These are phyloP conservation scores for Yamadazyma phyllophila DNA, from an alignment of 805 yeast species.

Conservation along the genomic window DNA sequence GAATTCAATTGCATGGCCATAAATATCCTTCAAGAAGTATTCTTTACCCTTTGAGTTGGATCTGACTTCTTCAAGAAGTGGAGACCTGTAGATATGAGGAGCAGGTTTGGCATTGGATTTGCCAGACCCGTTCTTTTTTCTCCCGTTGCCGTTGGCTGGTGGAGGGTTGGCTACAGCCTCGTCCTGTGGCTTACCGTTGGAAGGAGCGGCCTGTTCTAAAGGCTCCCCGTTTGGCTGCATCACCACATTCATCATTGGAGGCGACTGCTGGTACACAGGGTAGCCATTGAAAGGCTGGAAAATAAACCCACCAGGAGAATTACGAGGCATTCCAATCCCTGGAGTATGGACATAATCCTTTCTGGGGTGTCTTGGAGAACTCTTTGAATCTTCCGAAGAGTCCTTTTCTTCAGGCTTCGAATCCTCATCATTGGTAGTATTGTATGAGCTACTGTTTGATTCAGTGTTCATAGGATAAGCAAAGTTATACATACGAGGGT, in stretches of 20 bases:
- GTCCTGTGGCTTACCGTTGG: too few species aligned
- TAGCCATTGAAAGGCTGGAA: constrained; percentile 53
- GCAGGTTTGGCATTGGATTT: constrained; percentile 19
- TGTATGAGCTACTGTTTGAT: not conserved
- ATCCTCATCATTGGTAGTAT: constrained; percentile 7
- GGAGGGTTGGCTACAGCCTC: not conserved
- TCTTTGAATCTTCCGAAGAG: not conserved
- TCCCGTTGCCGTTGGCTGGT: constrained; percentile 11
- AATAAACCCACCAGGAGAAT: constrained; percentile 36
- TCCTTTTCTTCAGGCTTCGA: constrained; percentile 3
- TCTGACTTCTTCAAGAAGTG: constrained; percentile 82
- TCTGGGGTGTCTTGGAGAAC: not conserved
- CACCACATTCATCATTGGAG: constrained; percentile 14
- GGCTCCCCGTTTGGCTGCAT: not conserved
- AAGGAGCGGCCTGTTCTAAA: constrained; percentile 8
- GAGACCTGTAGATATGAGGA: constrained; percentile 65
- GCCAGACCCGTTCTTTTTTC: constrained; percentile 5
- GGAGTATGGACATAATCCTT: constrained; percentile 12
- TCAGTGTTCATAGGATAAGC: constrained; percentile 18
- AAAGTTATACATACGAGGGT: constrained; percentile 34
- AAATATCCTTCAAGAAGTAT: constrained; percentile 67
- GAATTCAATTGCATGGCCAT: constrained; percentile 87
- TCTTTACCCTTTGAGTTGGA: constrained; percentile 56
- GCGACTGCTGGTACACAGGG: constrained; percentile 33
- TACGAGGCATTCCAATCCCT: constrained; percentile 38